A percentile compares a stretch with the other conserved stretches of the same genome.
These are phyloP conservation scores for Bombardia bombarda DNA, from an alignment of 495 filamentous ascomycete genomes.

Conservation along the genomic window DNA sequence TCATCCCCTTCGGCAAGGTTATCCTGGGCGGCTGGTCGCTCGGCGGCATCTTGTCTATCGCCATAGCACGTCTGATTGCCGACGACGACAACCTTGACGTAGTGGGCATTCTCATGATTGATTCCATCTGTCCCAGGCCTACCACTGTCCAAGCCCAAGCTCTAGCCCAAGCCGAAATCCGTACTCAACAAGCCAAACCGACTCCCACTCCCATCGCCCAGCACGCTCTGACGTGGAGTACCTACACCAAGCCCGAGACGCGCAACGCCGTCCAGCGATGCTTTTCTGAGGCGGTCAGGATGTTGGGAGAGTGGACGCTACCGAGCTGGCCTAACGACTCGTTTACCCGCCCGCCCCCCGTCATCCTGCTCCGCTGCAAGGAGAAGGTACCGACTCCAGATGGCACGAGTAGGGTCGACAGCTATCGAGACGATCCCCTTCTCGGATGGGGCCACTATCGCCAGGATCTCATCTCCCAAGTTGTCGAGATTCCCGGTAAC, in stretches of 20 bases:
- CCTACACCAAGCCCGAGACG: slow-evolving; percentile 27
- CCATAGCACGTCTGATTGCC: slow-evolving; percentile 29
- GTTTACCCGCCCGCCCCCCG: slow-evolving; percentile 21
- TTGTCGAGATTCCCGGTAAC: slow-evolving; percentile 32
- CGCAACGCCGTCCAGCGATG: slow-evolving; percentile 23
- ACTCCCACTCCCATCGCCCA: slow-evolving; percentile 7
- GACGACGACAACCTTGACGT: slow-evolving; percentile 17
- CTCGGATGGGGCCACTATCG: slow-evolving; percentile 36
- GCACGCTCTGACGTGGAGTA: slow-evolving; percentile 20
- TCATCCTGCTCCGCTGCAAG: slow-evolving; percentile 29
- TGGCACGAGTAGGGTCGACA: slow-evolving; percentile 25
- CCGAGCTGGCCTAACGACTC: slow-evolving; percentile 29
- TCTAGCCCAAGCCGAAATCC: too few species aligned
- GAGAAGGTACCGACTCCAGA: slow-evolving; percentile 22
- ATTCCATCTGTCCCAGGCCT: slow-evolving; percentile 27
- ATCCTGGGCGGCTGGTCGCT: slow-evolving; percentile 38
- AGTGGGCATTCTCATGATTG: slow-evolving; percentile 38
- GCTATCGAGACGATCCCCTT: slow-evolving; percentile 16
- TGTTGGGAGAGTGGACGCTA: slow-evolving; percentile 27
- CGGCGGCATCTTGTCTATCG: slow-evolving; percentile 34
- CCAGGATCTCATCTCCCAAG: slow-evolving; percentile 22
- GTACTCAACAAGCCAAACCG: too few species aligned
- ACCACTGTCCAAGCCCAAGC: too few species aligned
- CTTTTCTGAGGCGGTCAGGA: slow-evolving; percentile 29
- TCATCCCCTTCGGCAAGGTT: slow-evolving; percentile 21